A percentile compares a stretch with the other conserved stretches of the same genome.
Conservation (phyloP, 164 flowering plant species). For the Platanus orientalis region DNA sequence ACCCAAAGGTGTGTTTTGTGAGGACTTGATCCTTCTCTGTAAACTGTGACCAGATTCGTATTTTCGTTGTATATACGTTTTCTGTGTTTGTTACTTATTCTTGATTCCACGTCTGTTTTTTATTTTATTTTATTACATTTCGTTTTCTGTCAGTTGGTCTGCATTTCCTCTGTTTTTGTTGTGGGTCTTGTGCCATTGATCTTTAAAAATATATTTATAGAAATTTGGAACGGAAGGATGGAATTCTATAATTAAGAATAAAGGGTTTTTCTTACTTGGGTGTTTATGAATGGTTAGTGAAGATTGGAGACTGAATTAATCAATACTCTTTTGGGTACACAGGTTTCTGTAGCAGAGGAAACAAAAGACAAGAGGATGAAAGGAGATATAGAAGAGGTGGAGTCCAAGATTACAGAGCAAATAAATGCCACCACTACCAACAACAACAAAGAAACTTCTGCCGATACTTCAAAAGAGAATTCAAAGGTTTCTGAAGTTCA, state of each 20-base stretch:
- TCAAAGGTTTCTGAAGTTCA: constrained; percentile 67
- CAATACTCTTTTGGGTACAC: background rate
- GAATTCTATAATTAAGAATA: no score
- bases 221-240: no score
- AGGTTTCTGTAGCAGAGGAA: constrained; percentile 40
- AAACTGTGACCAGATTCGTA: no score
- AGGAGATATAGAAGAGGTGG: constrained; percentile 42
- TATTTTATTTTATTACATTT: background rate
- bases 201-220: no score
- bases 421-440: constrained; percentile 11
- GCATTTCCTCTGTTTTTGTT: no score
- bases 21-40: no score
- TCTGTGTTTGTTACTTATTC: no score
- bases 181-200: no score
- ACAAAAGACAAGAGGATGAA: constrained; percentile 49
- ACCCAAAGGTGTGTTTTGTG: no score
- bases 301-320: background rate
- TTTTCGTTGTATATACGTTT: background rate
- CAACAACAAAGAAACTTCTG: constrained; percentile 42
- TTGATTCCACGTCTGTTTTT: background rate
- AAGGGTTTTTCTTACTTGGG: no score
- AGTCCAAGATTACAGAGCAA: constrained; percentile 53
- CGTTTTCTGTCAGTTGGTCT: no score
- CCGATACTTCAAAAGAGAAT: constrained; percentile 52
- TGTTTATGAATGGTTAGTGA: no score